Evolutionary conservation across 164 flowering plant species (phyloP).

Genomic region (Taxillus chinensis): DNA sequence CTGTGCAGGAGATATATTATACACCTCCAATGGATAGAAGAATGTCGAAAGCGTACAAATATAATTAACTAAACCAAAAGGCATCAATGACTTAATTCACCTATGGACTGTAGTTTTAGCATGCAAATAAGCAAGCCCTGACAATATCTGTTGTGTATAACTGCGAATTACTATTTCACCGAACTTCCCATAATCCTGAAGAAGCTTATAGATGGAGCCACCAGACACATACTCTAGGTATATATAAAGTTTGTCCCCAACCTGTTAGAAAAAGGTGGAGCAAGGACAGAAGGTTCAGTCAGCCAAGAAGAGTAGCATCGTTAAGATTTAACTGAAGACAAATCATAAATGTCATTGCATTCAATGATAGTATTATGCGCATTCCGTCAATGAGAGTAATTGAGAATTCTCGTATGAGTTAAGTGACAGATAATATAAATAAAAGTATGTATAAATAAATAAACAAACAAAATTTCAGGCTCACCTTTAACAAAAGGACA

Average conservation of each 20-base stretch:
- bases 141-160: constrained; percentile 61
- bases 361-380: too few relatives aligned
- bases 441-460: too few relatives aligned
- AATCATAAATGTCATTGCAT: too few relatives aligned
- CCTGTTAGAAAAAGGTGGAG: constrained; percentile 21
- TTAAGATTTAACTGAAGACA: not conserved
- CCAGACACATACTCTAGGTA: constrained; percentile 77
- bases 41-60: too few relatives aligned
- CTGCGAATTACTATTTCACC: constrained; percentile 55
- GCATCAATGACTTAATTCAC: constrained; percentile 14
- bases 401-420: too few relatives aligned
- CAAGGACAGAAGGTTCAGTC: not conserved
- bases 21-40: too few relatives aligned
- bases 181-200: constrained; percentile 66
- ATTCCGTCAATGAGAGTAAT: too few relatives aligned
- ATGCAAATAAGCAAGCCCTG: constrained; percentile 74
- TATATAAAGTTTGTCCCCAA: constrained; percentile 46
- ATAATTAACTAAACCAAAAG: not conserved
- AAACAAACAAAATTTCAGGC: too few relatives aligned
- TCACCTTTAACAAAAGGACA: too few relatives aligned
- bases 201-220: constrained; percentile 70
- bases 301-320: constrained; percentile 1
- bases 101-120: constrained; percentile 57
- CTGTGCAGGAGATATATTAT: constrained; percentile 17
- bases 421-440: too few relatives aligned